Base-by-base conservation (phyloP, 805 yeast genomes). In the Wickerhamiella australiensis region DNA sequence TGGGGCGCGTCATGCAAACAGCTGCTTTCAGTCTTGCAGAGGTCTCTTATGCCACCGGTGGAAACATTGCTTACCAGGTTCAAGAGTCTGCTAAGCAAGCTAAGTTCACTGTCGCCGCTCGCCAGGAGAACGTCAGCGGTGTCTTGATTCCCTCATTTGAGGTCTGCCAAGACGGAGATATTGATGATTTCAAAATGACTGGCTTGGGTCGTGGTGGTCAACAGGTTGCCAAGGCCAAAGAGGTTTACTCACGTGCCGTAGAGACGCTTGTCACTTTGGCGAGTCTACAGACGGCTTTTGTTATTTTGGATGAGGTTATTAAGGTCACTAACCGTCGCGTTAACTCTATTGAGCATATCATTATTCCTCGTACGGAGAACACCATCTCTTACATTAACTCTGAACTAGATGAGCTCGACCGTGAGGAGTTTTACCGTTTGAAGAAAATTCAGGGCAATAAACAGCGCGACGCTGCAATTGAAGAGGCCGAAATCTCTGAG, bases 171-270 rank as follows among this genome's bases (percentile, higher is more conserved):
- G 84, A 87, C 61, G 86, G 84, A 54, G 78, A 79, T 9, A 84
- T 85, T 64, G 90, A 90, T 61, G 98, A 92, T 63, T 90, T 90
- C 74, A 85, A 85, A 66, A 73, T 90, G 78, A 90, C 97, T 4
- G 98, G 98, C 59, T 74, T 90, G 57, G 98, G 98, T 47, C 77
- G 96, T 66, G 98, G 98, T 68, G 97, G 98, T 56, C 97, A 90
- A 68, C 97, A 90, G 65, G 94, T 90, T 49, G 95, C 85, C 67
- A 82, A 82, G 66, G 96, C 97, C 51, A 87, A 88, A 67, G 77
- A 77, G 56, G 95, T 92, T 21, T 92, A 92, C 67, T 81, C 96
- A 33, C 85, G 81, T 61, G 95, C 96, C 12, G 96, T 92, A n/a
- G 97, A 92, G 68, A 87, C 96, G 0, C 74, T 90, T 55, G 96